Evolutionary conservation across 768 basidiomycete species (phyloP), one percentile per base, ranked within the genome.

Genomic region (Xerocomellus intermedius): DNA sequence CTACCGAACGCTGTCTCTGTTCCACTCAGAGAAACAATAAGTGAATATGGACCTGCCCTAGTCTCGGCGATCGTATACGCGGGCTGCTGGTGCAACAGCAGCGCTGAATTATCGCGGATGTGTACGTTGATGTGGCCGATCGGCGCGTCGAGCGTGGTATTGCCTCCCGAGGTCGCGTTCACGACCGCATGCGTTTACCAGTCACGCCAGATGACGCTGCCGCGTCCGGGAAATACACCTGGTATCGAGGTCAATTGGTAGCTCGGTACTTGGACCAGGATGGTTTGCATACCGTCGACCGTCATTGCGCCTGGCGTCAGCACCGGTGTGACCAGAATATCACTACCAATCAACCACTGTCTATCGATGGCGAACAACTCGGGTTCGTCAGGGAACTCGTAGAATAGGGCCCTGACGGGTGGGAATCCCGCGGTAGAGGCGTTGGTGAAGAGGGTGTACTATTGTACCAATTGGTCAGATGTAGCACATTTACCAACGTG

Each of bases 301-400:
- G 78, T 81, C 12, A 82, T 79, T 19, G 81, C 81, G 58, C 87
- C 88, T 0, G 87, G 86, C 12, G 72, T 74, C 35, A 91, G 70
- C 0, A 91, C 89, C 3, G 89, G 89, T 0, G 89, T 89, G 45
- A 91, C 83, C 38, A 91, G 79, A 46, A 91, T 78, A 58, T 86
- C 79, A 6, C 77, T 61, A 10, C 90, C 89, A 42, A 91, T 69
- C 56, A 91, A 65, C 75, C 87, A 92, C 69, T 92, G 90, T 22
- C 74, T 69, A 56, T 86, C 84, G 17, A 87, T 69, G 26, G 70
- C 70, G 52, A 85, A 85, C 1, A 85, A 64, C 58, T 86, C 83
- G 2, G 84, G 79, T 61, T 89, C 83, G 47, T 85, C 73, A 1
- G 86, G 86, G 74, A 88, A 91, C 65, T 90, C 85, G 64, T 79